Conservation (phyloP, 768 basidiomycete species). For the Lentinula detonsa region DNA sequence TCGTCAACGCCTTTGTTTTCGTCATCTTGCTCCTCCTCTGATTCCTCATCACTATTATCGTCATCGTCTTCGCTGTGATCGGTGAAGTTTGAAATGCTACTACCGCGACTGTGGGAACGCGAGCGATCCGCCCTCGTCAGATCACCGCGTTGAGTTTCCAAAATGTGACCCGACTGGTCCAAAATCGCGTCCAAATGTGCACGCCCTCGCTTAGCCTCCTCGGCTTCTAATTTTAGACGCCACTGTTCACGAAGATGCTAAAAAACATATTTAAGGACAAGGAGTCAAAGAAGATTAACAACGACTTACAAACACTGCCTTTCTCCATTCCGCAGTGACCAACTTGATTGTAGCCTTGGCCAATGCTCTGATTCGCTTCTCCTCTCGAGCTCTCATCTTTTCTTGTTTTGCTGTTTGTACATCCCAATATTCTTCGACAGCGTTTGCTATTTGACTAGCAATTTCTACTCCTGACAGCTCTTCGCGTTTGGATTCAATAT, state of each 20-base stretch:
- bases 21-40: conserved; percentile 12
- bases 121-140: conserved; percentile 45
- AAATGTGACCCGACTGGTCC: conserved; percentile 79
- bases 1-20: conserved; percentile 17
- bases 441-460: conserved; percentile 53
- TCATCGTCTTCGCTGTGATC: conserved; percentile 32
- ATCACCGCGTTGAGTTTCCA: conserved; percentile 79
- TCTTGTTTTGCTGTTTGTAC: conserved; percentile 56
- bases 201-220: conserved; percentile 74
- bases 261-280: not conserved
- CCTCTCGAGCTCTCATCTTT: conserved; percentile 51
- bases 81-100: conserved; percentile 31
- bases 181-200: conserved; percentile 88
- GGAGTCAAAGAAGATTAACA: not conserved
- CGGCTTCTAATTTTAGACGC: conserved; percentile 57
- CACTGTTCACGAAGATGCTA: conserved; percentile 74
- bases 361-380: conserved; percentile 56
- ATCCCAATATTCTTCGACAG: conserved; percentile 75
- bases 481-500: conserved; percentile 19
- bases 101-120: conserved; percentile 51
- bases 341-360: conserved; percentile 69
- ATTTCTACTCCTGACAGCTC: conserved; percentile 30
- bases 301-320: conserved; percentile 70
- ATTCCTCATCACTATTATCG: conserved; percentile 18
- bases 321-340: conserved; percentile 80